Conservation (phyloP, 2,329 filamentous ascomycete genomes). For the Cladobotryum mycophilum region DNA sequence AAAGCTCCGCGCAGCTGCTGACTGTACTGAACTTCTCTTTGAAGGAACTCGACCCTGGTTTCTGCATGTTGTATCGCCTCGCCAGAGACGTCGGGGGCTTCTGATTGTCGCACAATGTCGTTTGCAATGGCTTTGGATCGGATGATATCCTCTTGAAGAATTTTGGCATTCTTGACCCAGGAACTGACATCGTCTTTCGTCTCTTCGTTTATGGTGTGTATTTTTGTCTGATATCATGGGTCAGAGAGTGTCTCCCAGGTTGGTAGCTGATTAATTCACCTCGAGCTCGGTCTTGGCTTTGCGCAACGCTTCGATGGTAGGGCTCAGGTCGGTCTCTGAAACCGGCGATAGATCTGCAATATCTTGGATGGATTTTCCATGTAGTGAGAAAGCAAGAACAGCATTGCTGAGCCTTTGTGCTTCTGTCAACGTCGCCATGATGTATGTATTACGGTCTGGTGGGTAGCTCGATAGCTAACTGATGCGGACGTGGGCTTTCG, state of each 20-base stretch:
- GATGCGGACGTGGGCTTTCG: background rate
- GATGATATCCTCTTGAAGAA: constrained; percentile 79
- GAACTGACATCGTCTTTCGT: constrained; percentile 73
- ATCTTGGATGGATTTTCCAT: constrained; percentile 37
- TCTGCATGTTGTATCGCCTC: constrained; percentile 47
- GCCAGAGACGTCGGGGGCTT: constrained; percentile 52
- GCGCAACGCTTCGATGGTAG: constrained; percentile 33
- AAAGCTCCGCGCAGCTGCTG: constrained; percentile 48
- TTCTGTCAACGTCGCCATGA: constrained; percentile 27
- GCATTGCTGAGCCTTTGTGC: constrained; percentile 32
- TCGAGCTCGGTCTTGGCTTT: constrained; percentile 32
- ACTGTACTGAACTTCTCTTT: constrained; percentile 53
- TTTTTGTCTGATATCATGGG: constrained; percentile 43
- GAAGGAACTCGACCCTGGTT: constrained; percentile 50
- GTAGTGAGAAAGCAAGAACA: constrained; percentile 34
- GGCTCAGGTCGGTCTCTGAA: constrained; percentile 31
- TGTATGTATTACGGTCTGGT: background rate
- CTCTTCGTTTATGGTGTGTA: constrained; percentile 69
- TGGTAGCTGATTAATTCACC: constrained; percentile 21
- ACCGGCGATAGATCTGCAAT: constrained; percentile 31
- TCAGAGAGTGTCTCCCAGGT: background rate
- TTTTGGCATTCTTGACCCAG: constrained; percentile 81
- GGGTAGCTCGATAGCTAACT: background rate
- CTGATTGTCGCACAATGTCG: constrained; percentile 72
- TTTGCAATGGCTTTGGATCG: constrained; percentile 71